These are phyloP conservation scores for Penicillium malachiteum DNA, from an alignment of 495 filamentous ascomycete species.

Conservation along the genomic window DNA sequence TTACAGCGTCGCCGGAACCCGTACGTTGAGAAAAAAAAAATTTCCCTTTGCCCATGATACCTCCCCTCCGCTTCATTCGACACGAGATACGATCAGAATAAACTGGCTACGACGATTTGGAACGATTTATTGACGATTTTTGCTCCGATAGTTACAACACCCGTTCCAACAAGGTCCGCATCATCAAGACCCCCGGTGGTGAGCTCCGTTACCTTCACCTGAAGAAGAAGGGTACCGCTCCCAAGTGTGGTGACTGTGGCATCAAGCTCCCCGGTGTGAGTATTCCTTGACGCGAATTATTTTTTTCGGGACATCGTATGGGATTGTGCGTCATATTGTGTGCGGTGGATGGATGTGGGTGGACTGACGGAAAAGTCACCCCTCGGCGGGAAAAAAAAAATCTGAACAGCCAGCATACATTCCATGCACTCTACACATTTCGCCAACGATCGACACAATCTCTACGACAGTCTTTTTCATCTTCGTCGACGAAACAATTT, in stretches of 20 bases:
- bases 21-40: conserved; percentile 58
- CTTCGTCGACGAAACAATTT: conserved; percentile 5
- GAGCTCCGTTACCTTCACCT: conserved; percentile 93
- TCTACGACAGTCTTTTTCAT: conserved; percentile 3
- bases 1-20: conserved; percentile 80
- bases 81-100: conserved; percentile 18
- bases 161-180: conserved; percentile 91
- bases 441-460: conserved; percentile 6
- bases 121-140: conserved; percentile 38
- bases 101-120: conserved; percentile 6
- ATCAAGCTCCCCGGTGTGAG: conserved; percentile 92
- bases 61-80: conserved; percentile 18
- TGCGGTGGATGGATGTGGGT: conserved; percentile 18
- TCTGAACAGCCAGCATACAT: conserved; percentile 6
- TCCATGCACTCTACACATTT: not conserved
- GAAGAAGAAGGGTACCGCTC: conserved; percentile 95
- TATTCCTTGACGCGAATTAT: conserved; percentile 32
- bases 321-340: conserved; percentile 15
- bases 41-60: conserved; percentile 6
- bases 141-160: conserved; percentile 78
- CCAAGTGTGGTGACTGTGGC: conserved; percentile 99
- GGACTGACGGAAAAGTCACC: conserved; percentile 12
- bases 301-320: conserved; percentile 13
- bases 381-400: conserved; percentile 16
- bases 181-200: conserved; percentile 95